Conservation (phyloP, 2,329 filamentous ascomycete species). For the Davidsoniella eucalypti region DNA sequence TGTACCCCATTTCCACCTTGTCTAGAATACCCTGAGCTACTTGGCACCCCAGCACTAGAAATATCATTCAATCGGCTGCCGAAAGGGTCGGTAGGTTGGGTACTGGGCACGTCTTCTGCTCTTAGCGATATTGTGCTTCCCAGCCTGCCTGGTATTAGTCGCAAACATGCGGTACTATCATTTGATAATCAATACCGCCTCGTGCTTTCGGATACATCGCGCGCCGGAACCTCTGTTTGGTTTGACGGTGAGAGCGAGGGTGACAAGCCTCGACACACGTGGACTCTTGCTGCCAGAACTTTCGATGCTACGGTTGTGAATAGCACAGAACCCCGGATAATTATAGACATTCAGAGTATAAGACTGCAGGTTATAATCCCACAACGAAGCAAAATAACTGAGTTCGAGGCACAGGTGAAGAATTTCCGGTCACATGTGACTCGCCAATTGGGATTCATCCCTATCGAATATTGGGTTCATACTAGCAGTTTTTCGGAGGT, state of each 20-base stretch:
- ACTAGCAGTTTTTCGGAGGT: neutral
- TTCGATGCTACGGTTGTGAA: constrained; percentile 10
- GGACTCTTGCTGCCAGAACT: constrained; percentile 21
- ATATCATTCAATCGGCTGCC: constrained; percentile 22
- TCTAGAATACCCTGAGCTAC: neutral
- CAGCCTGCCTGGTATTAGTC: constrained; percentile 19
- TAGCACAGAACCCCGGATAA: constrained; percentile 18
- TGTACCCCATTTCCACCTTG: neutral
- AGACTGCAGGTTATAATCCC: constrained; percentile 24
- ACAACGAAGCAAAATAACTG: neutral
- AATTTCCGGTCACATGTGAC: constrained; percentile 18
- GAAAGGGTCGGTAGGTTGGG: constrained; percentile 22
- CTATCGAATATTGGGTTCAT: neutral
- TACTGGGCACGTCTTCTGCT: constrained; percentile 23
- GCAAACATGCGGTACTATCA: constrained; percentile 23
- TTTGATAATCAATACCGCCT: constrained; percentile 25
- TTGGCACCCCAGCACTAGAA: constrained; percentile 18
- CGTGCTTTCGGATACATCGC: constrained; percentile 24
- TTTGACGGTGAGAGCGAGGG: constrained; percentile 26
- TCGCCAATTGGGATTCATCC: constrained; percentile 10
- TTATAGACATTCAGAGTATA: constrained; percentile 24
- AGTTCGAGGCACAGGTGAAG: constrained; percentile 17
- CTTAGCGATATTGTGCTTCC: constrained; percentile 24
- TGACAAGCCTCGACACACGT: constrained; percentile 22
- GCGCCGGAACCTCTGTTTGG: constrained; percentile 25